Percentiles rank a stretch among this genome's conserved stretches.
phyloP scores from a whole-genome alignment of 1,284 basidiomycete species.

The Pascua guehoae region DNA sequence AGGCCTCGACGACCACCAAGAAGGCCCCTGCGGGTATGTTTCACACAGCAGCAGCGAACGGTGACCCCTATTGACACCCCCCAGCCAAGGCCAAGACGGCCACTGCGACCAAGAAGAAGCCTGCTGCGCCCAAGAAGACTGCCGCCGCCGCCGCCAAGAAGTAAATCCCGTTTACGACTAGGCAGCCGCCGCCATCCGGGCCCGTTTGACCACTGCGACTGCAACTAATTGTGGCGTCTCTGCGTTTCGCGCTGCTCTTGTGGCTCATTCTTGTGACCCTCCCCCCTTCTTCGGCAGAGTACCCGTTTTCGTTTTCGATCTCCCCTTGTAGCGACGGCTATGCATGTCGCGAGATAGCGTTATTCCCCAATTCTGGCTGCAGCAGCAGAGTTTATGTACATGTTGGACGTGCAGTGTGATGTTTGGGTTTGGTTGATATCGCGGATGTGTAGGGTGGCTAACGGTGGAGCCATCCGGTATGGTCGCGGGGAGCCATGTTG shows the following conservation, averaged over 20 bases:
- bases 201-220: background rate
- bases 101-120: conserved; percentile 16
- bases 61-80: background rate
- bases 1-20: conserved; percentile 41
- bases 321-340: background rate
- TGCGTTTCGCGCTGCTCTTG: background rate
- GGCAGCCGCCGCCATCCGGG: background rate
- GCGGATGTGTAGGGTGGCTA: too few relatives aligned
- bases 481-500: too few relatives aligned
- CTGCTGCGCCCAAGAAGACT: conserved; percentile 51
- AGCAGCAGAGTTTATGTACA: too few relatives aligned
- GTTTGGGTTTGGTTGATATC: too few relatives aligned
- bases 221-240: background rate
- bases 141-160: conserved; percentile 25
- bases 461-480: too few relatives aligned
- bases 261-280: conserved; percentile 1
- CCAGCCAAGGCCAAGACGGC: conserved; percentile 18
- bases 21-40: conserved; percentile 23
- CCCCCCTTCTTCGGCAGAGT: conserved; percentile 1
- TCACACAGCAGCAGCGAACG: background rate
- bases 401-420: too few relatives aligned
- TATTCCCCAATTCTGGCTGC: background rate
- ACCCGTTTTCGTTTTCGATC: conserved; percentile 14
- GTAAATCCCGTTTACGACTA: background rate
- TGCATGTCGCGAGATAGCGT: conserved; percentile 1